phyloP scores from a whole-genome alignment of 2,329 filamentous ascomycete species.

The Colletotrichum tofieldiae region DNA sequence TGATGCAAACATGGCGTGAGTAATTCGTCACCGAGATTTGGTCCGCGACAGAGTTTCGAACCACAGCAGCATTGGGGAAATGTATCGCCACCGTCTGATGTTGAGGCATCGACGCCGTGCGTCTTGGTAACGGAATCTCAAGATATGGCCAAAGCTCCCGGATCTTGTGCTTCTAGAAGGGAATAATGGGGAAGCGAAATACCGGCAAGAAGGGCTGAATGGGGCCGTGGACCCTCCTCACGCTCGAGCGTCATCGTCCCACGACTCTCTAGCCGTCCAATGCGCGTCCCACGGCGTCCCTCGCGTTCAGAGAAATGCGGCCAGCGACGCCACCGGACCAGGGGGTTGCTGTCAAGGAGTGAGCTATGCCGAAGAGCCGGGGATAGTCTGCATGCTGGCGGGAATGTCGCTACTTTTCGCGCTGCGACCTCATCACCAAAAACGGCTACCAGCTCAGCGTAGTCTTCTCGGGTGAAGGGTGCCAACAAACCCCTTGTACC shows the following conservation, averaged over 20 bases:
- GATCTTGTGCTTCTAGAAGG: conserved; percentile 43
- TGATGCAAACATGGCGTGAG: conserved; percentile 44
- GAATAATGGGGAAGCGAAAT: conserved; percentile 43
- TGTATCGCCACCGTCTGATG: conserved; percentile 36
- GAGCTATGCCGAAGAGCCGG: conserved; percentile 36
- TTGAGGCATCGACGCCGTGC: conserved; percentile 2
- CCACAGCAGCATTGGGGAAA: background rate
- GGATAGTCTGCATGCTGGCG: conserved; percentile 29
- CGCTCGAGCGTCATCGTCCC: conserved; percentile 43
- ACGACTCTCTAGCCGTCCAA: conserved; percentile 35
- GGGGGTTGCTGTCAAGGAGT: conserved; percentile 26
- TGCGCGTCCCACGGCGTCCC: conserved; percentile 33
- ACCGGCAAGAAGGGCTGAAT: conserved; percentile 44
- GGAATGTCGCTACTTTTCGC: conserved; percentile 35
- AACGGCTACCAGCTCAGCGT: conserved; percentile 33
- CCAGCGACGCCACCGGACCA: conserved; percentile 32
- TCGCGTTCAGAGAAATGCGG: conserved; percentile 38
- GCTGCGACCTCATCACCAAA: conserved; percentile 36
- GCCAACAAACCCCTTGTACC: conserved; percentile 16
- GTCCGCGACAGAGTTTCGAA: conserved; percentile 21
- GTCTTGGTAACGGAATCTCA: conserved; percentile 17
- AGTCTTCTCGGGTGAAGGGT: conserved; percentile 13
- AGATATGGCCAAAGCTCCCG: conserved; percentile 44
- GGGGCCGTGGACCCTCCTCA: conserved; percentile 43
- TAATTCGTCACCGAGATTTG: conserved; percentile 32